Evolutionary conservation across 2,329 filamentous ascomycete species (phyloP).

Genomic region (Endothia cerciana): DNA sequence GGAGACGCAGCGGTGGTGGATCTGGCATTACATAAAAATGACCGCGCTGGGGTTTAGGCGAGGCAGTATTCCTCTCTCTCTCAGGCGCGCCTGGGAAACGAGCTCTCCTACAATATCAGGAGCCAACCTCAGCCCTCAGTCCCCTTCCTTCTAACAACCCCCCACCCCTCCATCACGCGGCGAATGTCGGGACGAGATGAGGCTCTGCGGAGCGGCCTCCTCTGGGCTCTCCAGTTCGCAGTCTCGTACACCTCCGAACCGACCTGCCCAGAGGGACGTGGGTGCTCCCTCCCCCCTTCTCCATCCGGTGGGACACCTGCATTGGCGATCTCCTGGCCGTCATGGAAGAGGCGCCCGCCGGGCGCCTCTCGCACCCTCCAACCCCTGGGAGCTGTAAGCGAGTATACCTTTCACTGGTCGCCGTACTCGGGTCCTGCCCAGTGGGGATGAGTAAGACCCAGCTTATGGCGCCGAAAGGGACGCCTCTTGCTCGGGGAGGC

Average conservation of each 20-base stretch:
- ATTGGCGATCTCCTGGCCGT: too few species aligned
- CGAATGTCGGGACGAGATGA: neutral
- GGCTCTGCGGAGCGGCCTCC: constrained; percentile 6
- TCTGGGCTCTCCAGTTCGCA: neutral
- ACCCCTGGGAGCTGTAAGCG: too few species aligned
- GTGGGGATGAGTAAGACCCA: neutral
- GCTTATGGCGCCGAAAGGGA: neutral
- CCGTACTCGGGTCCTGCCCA: neutral
- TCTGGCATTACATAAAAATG: neutral
- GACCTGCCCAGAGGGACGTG: too few species aligned
- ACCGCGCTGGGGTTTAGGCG: neutral
- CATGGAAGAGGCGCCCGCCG: too few species aligned
- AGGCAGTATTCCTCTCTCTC: too few species aligned
- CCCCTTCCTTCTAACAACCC: neutral
- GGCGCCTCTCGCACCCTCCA: too few species aligned
- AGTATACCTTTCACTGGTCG: neutral
- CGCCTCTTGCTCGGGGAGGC: too few species aligned
- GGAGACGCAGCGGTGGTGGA: neutral
- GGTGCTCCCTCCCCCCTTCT: neutral
- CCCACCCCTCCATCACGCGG: neutral
- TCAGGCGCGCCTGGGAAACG: too few species aligned
- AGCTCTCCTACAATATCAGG: too few species aligned
- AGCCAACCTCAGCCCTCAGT: neutral
- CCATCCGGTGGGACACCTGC: too few species aligned
- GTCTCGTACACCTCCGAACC: neutral